Base-by-base conservation (phyloP, 2,329 filamentous ascomycete genomes). In the Penicillium sp. region DNA sequence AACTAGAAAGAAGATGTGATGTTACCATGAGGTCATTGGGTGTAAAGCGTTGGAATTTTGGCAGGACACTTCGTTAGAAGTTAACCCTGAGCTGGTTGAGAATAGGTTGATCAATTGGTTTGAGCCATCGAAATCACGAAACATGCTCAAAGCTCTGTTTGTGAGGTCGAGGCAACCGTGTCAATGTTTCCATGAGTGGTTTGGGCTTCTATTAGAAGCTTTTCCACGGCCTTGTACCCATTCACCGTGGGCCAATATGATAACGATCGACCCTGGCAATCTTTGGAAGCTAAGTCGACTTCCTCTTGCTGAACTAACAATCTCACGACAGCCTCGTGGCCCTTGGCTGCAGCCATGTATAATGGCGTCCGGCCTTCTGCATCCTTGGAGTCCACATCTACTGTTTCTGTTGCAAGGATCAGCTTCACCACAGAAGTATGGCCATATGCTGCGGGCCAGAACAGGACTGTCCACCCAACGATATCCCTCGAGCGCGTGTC, bases 301-400 rank as follows among this genome's bases (percentile, higher is more conserved):
- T 46, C 10, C 1, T 22, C 27, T 4, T 34, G 32, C 6, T 42
- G n/a, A 36, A 54, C n/a, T 40, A 49, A 36, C 5, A 47, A 7
- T 9, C 29, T 40, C 42, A 49, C 46, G 14, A 54, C 29, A 22
- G 13, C 34, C 32, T 40, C 31, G 31, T 49, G 47, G 2, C 46
- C 46, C 13, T 13, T 49, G n/a, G 22, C 29, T 13, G 47, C 52
- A 14, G 47, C 52, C 42, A n/a, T 34, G 32, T 6, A 47, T n/a
- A 54, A 29, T 47, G 47, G 47, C 24, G 52, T 49, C 5, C 27
- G 29, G 18, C 39, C 47, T 5, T 47, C 43, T 10, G 32, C 5
- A 5, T 54, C 47, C 18, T 36, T 47, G 8, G 10, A 40, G 34
- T 54, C 24, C 8, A 49, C 36, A n/a, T 54, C 27, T n/a, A 47